Evolutionary conservation across 2,329 filamentous ascomycete species (phyloP), one percentile per base, ranked within the genome.

Genomic region (Aureobasidium sp.): DNA sequence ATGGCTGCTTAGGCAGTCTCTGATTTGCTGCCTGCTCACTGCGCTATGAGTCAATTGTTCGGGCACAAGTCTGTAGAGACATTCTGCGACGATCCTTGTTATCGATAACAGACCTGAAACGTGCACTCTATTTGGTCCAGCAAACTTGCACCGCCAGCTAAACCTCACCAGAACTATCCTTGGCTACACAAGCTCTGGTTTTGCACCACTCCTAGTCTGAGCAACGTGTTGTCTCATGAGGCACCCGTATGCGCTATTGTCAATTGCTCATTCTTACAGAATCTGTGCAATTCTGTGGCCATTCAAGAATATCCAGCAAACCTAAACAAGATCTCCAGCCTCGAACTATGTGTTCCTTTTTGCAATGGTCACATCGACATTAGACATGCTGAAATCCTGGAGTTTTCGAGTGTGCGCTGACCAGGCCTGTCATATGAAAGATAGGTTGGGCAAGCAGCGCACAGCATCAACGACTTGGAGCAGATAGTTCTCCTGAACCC

Each of bases 81-180:
- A 55, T n/a, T 36, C 23, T 5, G 13, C 26, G 17, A 39, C 23
- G 17, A 12, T 34, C 37, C 20, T 29, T 42, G 34, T 37, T 55
- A 42, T 55, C 51, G 51, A 55, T 55, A 55, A 55, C 27, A 52
- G 23, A 17, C 3, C 50, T 52, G 50, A 52, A 52, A 52, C 50
- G 32, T 20, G 47, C 47, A 32, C 29, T n/a, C 27, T 34, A 37
- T 10, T 17, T 17, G 46, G 12, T 8, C 12, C 42, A 46, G 42
- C 44, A 47, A 47, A n/a, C 23, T 47, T 34, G 27, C 47, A 34
- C 47, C 47, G 15, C 27, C 47, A 36, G 27, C 13, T 50, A 27
- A 50, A 50, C 29, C 47, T 50, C 29, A 17, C 27, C 27, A 29
- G 26, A 15, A 9, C 46, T 32, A 27, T 8, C 6, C 34, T n/a